A percentile compares a stretch with the other conserved stretches of the same genome.
Evolutionary conservation across 2,329 filamentous ascomycete species (phyloP).

Genomic region (Parastagonospora avenae): DNA sequence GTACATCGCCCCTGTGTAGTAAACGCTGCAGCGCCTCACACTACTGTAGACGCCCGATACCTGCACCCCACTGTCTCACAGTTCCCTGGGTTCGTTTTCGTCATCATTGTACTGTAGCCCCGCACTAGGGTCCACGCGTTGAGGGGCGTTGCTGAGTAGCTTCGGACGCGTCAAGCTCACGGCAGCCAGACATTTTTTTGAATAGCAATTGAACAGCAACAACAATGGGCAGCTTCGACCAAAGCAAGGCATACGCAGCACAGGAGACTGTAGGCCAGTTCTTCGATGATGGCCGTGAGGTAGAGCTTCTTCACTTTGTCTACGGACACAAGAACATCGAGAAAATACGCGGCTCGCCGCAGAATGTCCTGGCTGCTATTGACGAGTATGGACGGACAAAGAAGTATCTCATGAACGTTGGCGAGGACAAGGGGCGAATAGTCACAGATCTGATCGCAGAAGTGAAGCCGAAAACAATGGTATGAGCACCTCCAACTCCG

Average conservation of each 20-base stretch:
- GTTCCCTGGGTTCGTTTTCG: constrained; percentile 23
- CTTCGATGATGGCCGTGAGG: constrained; percentile 73
- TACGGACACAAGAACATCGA: constrained; percentile 66
- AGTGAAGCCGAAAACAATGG: constrained; percentile 70
- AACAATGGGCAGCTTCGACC: constrained; percentile 42
- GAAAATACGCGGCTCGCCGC: constrained; percentile 67
- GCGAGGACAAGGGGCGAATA: constrained; percentile 73
- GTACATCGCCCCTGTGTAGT: constrained; percentile 12
- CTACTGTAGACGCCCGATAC: background rate
- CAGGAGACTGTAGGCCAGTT: constrained; percentile 52
- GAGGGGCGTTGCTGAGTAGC: constrained; percentile 19
- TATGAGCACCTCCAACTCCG: constrained; percentile 25
- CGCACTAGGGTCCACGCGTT: constrained; percentile 34
- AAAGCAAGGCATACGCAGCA: constrained; percentile 54
- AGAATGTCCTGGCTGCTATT: constrained; percentile 69
- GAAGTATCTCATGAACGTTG: constrained; percentile 82
- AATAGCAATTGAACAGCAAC: constrained; percentile 16
- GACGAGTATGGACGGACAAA: constrained; percentile 70
- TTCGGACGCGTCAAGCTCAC: constrained; percentile 26
- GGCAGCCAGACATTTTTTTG: constrained; percentile 14
- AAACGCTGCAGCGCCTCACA: background rate
- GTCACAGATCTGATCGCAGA: constrained; percentile 71
- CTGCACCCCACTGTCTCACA: constrained; percentile 7
- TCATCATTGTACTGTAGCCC: constrained; percentile 28
- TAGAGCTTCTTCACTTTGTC: constrained; percentile 73